Conservation (phyloP, 2,329 filamentous ascomycete species). For the Penicillium sp. region DNA sequence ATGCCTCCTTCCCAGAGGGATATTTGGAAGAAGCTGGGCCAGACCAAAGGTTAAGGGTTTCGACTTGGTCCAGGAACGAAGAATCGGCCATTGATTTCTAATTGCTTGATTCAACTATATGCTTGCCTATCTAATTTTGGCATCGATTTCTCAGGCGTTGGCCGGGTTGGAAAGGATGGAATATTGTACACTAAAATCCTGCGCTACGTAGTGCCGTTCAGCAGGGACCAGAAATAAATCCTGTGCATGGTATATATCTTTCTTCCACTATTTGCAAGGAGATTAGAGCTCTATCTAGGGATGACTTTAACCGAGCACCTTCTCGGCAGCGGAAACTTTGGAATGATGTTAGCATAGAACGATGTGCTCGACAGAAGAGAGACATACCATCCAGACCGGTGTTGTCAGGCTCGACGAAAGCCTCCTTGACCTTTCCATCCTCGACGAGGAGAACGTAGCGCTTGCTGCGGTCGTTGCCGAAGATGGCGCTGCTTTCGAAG, state of each 20-base stretch:
- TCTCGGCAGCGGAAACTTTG: slow-evolving; percentile 43
- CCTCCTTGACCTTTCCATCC: slow-evolving; percentile 72
- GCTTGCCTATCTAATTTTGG: background rate
- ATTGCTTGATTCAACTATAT: background rate
- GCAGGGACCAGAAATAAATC: background rate
- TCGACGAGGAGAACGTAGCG: slow-evolving; percentile 76
- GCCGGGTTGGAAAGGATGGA: slow-evolving; percentile 5
- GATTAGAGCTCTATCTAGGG: background rate
- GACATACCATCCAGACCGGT: slow-evolving; percentile 65
- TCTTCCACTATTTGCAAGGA: slow-evolving; percentile 1
- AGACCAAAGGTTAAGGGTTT: background rate
- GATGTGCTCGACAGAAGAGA: background rate
- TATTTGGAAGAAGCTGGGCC: background rate
- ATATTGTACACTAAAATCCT: slow-evolving; percentile 7
- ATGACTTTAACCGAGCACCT: slow-evolving; percentile 37
- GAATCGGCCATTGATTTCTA: background rate
- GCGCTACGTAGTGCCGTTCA: background rate
- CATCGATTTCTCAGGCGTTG: slow-evolving; percentile 7
- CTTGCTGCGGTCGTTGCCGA: slow-evolving; percentile 76
- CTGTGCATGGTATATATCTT: background rate
- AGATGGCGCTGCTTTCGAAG: slow-evolving; percentile 70
- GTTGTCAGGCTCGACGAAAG: slow-evolving; percentile 79
- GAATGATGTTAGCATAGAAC: slow-evolving; percentile 11
- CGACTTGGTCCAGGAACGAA: background rate
- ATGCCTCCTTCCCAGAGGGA: background rate